Evolutionary conservation across 257 asterid genomes (phyloP), one percentile per base, ranked within the genome.

Genomic region (Jacaranda copaia): DNA sequence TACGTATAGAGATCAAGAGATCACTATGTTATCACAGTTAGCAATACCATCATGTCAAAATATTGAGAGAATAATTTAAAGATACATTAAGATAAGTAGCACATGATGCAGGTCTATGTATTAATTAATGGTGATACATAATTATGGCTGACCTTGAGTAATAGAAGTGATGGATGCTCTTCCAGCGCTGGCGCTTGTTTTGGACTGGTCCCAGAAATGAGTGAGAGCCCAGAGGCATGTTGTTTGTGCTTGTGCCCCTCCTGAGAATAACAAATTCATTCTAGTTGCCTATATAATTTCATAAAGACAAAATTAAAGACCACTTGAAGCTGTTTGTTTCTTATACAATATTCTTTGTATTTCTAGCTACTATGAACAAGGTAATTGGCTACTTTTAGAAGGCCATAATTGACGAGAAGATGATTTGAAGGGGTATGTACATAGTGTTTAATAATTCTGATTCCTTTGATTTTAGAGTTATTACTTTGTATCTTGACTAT

Each of bases 171-270:
- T 55, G 61, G 61, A 55, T 55, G 61, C 16, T 55, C 61, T 55
- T 55, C 61, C 61, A n/a, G 61, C 61, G 5, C 11, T 18, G 8
- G 61, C 32, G 61, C 61, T 55, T 55, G 61, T 55, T 55, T 16
- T 55, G 20, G 61, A 55, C 61, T 55, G 25, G 11, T 55, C 61
- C 3, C 61, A n/a, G 32, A 55, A 14, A 14, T 55, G 61, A 55
- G 61, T 8, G 61, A 55, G 20, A 55, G 8, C 6, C 61, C 8
- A 15, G 5, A 32, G 10, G 6, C 10, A 6, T 55, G 61, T 18
- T 55, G 61, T n/a, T 55, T 55, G 61, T n/a, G 13, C 51, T 45
- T 45, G 51, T 45, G 51, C 9, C 61, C 32, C 61, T 55, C 61
- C 61, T 15, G 16, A 55, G 20, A 14, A n/a, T 55, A 55, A 55